Base-by-base conservation (phyloP, 148 eudicot species). In the Vaccinium vitisidaea region DNA sequence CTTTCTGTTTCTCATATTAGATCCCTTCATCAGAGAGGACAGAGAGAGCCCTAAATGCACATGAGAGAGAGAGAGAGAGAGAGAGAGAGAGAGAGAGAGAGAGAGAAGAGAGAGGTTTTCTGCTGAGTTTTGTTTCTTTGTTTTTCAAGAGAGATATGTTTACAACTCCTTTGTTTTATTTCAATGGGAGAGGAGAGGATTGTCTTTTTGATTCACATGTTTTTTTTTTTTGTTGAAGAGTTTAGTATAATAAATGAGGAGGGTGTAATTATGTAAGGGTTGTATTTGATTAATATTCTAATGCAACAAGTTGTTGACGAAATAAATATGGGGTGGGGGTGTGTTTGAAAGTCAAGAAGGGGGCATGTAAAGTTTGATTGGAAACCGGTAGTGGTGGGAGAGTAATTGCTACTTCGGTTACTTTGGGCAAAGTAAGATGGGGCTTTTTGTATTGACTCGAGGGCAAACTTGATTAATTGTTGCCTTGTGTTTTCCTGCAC, bases 341-440 rank as follows among this genome's bases (percentile, higher is more conserved):
- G 80, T 70, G 77, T 89, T 88, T 86, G 86, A 79, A 90, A 86
- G 88, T 90, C 89, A 86, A 88, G 85, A 84, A 70, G 73, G 73
- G 73, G 83, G 65, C 63, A 78, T 55, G 84, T 82, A 86, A 83
- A 75, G 82, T 88, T 82, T 85, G 88, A 88, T 77, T 87, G 86
- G 84, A 84, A 85, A 86, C 30, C 65, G 83, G 86, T 83, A 84
- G 86, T 83, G 85, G 88, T 79, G 77, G 78, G 59, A 52, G 83
- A 92, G 92, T 91, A 87, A 94, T 91, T 92, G 97, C 95, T 75
- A 84, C 53, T 84, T 89, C 48, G 85, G 84, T 85, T 88, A 81
- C 86, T 84, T 93, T 87, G 88, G 84, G 83, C 89, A 89, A 88
- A 84, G 79, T 69, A 58, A 69, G 36, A 54, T 30, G 39, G 69